Percentiles rank a stretch among this genome's conserved stretches.
Evolutionary conservation across 2,329 filamentous ascomycete genomes (phyloP).

Genomic region (Alternaria postmessia): DNA sequence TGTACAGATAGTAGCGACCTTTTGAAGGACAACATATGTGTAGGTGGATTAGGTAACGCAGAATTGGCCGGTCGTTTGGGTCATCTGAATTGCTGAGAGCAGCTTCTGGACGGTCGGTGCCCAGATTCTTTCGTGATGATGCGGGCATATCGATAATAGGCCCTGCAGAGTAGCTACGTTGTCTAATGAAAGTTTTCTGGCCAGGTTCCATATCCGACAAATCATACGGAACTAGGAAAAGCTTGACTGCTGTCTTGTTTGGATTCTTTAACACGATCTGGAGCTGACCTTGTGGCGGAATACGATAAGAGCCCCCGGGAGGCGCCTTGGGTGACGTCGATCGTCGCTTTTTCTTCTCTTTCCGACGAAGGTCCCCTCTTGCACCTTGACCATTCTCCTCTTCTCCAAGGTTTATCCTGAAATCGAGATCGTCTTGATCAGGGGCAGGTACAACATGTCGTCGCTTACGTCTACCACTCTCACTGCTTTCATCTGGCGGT

Average conservation of each 20-base stretch:
- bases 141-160: slow-evolving; percentile 78
- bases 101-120: slow-evolving; percentile 64
- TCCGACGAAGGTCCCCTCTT: slow-evolving; percentile 52
- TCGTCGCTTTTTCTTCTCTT: slow-evolving; percentile 67
- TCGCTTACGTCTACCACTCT: slow-evolving; percentile 53
- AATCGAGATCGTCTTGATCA: slow-evolving; percentile 39
- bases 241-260: slow-evolving; percentile 96
- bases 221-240: slow-evolving; percentile 94
- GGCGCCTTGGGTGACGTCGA: slow-evolving; percentile 69
- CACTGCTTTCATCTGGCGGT: slow-evolving; percentile 55
- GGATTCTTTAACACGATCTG: slow-evolving; percentile 98
- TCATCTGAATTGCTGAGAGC: slow-evolving; percentile 59
- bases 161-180: slow-evolving; percentile 89
- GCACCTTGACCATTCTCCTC: slow-evolving; percentile 16
- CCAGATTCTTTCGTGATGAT: slow-evolving; percentile 55
- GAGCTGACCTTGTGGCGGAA: slow-evolving; percentile 90
- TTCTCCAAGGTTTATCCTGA: slow-evolving; percentile 29
- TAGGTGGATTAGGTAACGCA: slow-evolving; percentile 90
- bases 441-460: slow-evolving; percentile 38
- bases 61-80: slow-evolving; percentile 70
- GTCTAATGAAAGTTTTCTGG: slow-evolving; percentile 94
- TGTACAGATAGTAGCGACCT: slow-evolving; percentile 88
- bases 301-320: slow-evolving; percentile 89
- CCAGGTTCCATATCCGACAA: slow-evolving; percentile 90
- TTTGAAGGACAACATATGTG: slow-evolving; percentile 89